Conservation (phyloP, 495 filamentous ascomycete genomes). For the Durotheca rogersii region DNA sequence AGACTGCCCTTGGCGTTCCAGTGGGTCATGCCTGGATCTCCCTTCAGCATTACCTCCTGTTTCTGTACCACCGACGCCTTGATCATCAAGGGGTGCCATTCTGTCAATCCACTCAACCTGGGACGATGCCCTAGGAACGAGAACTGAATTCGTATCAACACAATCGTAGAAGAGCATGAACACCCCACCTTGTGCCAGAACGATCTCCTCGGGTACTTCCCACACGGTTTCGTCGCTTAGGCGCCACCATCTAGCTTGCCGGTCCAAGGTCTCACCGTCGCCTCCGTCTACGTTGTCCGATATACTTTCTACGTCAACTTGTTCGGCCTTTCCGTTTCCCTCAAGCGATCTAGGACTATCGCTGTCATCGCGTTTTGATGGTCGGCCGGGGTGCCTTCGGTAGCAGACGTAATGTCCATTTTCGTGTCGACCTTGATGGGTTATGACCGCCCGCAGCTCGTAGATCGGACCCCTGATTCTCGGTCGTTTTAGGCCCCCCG, state of each 20-base stretch:
- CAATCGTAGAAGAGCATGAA: conserved; percentile 98
- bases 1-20: neutral
- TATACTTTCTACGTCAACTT: conserved; percentile 9
- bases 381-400: conserved; percentile 57
- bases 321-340: too few relatives aligned
- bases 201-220: conserved; percentile 68
- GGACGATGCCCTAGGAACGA: conserved; percentile 18
- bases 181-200: conserved; percentile 76
- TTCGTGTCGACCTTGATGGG: conserved; percentile 87
- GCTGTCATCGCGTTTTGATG: conserved; percentile 9
- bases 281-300: conserved; percentile 41
- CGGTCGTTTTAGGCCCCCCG: conserved; percentile 42
- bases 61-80: neutral
- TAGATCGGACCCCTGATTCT: conserved; percentile 62
- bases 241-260: conserved; percentile 69
- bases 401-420: conserved; percentile 97
- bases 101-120: neutral
- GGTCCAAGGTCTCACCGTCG: conserved; percentile 13
- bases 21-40: neutral
- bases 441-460: conserved; percentile 79
- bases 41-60: neutral
- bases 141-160: conserved; percentile 43
- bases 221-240: conserved; percentile 83
- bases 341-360: neutral
- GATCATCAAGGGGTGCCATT: neutral